Evolutionary conservation across 2,329 filamentous ascomycete genomes (phyloP), one percentile per base, ranked within the genome.

Genomic region (Lasiodiplodia theobromae): DNA sequence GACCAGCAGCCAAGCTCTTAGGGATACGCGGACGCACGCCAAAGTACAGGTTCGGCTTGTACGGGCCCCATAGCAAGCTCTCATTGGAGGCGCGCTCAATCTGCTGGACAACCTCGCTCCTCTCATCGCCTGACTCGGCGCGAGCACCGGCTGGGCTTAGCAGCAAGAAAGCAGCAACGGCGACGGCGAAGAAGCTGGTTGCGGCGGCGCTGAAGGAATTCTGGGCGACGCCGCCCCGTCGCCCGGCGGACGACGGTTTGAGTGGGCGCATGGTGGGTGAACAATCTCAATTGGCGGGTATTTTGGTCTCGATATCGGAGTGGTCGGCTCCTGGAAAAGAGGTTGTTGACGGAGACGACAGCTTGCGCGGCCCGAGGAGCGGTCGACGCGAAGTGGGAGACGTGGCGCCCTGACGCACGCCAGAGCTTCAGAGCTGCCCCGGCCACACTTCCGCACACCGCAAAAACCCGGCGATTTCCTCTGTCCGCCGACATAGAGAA

Each of bases 31-130:
- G 93, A 23, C 93, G 87, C 44, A 97, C 88, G 2, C 95, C 95
- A 83, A 98, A 98, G 81, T 97, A 98, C 54, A 98, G 81, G 76
- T 97, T 97, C 0, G 95, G 92, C 73, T 93, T 89, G 82, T 98
- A 99, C 1, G 96, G 93, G 0, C 96, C 96, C 96, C 96, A 99
- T 83, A 98, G 86, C 74, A 99, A 85, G 76, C 91, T 95, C 76
- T 96, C 87, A 80, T 98, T 97, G 73, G 84, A 87, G 28, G 84
- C 83, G 74, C 81, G 82, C 54, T 79, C 76, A 14, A 80, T 77
- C 34, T 78, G 77, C 16, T 40, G 38, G 16, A 71, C 69, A 21
- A 40, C 11, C 3, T 56, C 28, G 44, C 37, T 57, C 10, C 58
- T 7, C 4, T 38, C 56, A 2, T n/a, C 5, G 31, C 7, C 40